Evolutionary conservation across 2,329 filamentous ascomycete genomes (phyloP).

Genomic region (Pseudogymnoascus destructans): DNA sequence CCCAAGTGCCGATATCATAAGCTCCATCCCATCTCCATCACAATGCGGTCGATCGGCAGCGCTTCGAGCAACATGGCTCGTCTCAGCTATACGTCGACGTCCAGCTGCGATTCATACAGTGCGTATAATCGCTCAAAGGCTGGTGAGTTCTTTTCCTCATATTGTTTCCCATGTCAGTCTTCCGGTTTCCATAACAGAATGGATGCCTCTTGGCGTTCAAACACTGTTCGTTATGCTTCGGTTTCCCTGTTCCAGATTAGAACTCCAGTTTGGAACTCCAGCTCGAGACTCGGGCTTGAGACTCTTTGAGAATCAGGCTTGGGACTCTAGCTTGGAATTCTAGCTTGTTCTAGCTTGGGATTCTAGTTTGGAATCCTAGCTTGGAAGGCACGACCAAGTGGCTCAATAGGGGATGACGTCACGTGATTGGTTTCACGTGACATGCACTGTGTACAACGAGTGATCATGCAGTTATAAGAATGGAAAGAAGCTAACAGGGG

Average conservation of each 20-base stretch:
- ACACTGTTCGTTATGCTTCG: not conserved
- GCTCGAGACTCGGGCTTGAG: not conserved
- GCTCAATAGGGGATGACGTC: not conserved
- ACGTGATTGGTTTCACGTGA: not conserved
- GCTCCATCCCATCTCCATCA: slow-evolving; percentile 2
- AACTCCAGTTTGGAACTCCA: not conserved
- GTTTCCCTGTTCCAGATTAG: not conserved
- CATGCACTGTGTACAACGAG: not conserved
- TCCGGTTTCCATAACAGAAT: not conserved
- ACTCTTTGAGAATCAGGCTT: not conserved
- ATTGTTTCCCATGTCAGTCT: not conserved
- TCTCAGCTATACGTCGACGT: slow-evolving; percentile 1
- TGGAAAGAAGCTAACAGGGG: not conserved
- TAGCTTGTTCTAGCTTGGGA: not conserved
- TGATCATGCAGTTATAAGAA: not conserved
- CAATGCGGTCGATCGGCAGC: slow-evolving; percentile 13
- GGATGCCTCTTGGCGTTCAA: not conserved
- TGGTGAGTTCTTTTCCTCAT: not conserved
- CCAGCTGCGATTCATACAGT: slow-evolving; percentile 3
- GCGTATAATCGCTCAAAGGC: slow-evolving; percentile 7
- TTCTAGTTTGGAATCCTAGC: not conserved
- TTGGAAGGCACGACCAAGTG: not conserved
- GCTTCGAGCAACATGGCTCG: slow-evolving; percentile 11
- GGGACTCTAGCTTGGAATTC: not conserved
- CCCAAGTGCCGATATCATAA: not conserved